phyloP scores from a whole-genome alignment of 2,329 filamentous ascomycete genomes.

The Claviceps spartinae region DNA sequence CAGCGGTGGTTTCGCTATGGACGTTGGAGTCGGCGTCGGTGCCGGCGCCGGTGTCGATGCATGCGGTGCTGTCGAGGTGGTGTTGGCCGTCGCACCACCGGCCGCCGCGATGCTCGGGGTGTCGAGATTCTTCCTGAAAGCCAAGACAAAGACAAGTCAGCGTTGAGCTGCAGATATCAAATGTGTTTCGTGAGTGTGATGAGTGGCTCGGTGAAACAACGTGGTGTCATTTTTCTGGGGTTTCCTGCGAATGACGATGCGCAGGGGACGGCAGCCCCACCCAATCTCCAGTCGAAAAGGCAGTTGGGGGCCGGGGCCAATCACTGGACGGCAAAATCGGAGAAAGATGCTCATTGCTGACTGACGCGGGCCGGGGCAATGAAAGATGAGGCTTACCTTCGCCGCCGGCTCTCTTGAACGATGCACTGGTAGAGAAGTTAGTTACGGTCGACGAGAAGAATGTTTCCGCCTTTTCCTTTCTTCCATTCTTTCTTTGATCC shows the following conservation, averaged over 20 bases:
- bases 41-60: background rate
- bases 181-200: no score
- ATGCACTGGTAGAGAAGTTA: conserved; percentile 34
- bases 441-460: background rate
- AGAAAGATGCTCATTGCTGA: background rate
- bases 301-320: no score
- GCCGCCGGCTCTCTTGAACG: conserved; percentile 68
- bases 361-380: background rate
- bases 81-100: conserved; percentile 13
- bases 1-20: conserved; percentile 2
- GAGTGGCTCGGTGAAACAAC: background rate
- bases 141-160: background rate
- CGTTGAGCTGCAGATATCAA: no score
- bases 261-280: no score
- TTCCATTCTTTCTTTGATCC: background rate
- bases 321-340: background rate
- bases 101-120: conserved; percentile 23
- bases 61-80: no score
- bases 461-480: background rate
- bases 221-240: background rate
- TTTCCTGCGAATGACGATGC: no score
- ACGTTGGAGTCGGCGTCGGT: background rate
- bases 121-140: conserved; percentile 29
- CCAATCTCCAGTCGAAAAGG: no score
- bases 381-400: conserved; percentile 50